Conservation (phyloP, 805 yeast genomes). For the Saccharomycopsis guyanensis region DNA sequence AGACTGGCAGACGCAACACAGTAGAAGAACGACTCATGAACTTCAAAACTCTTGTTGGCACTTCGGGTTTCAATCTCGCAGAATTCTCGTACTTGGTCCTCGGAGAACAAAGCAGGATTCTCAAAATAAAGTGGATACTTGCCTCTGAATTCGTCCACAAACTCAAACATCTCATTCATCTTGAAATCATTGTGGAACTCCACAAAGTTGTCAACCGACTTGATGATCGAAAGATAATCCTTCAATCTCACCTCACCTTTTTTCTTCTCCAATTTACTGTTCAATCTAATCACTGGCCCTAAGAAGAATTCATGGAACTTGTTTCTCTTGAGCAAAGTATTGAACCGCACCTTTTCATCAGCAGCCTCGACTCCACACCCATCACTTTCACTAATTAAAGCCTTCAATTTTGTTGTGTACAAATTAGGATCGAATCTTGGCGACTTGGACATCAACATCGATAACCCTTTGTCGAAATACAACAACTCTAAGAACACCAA, state of each 20-base stretch:
- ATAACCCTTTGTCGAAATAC: conserved; percentile 7
- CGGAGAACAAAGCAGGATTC: conserved; percentile 5
- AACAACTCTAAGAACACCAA: conserved; percentile 12
- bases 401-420: conserved; percentile 1
- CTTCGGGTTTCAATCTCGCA: conserved; percentile 10
- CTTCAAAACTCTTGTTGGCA: conserved; percentile 15
- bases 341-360: conserved; percentile 15
- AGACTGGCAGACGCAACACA: conserved; percentile 15
- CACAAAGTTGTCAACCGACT: conserved; percentile 16
- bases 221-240: conserved; percentile 15
- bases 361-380: conserved; percentile 5
- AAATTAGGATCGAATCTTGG: conserved; percentile 2
- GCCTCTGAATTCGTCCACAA: conserved; percentile 16
- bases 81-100: conserved; percentile 7
- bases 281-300: conserved; percentile 10
- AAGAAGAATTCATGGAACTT: conserved; percentile 2
- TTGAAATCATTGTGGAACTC: conserved; percentile 19
- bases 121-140: conserved; percentile 16
- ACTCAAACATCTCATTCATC: conserved; percentile 16
- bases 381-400: not conserved
- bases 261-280: conserved; percentile 1
- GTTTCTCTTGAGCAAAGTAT: conserved; percentile 7
- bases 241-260: conserved; percentile 9
- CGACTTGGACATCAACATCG: conserved; percentile 4
- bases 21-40: conserved; percentile 23